These are phyloP conservation scores for Malassezia nana DNA, from an alignment of 1,284 basidiomycete genomes.

Conservation along the genomic window DNA sequence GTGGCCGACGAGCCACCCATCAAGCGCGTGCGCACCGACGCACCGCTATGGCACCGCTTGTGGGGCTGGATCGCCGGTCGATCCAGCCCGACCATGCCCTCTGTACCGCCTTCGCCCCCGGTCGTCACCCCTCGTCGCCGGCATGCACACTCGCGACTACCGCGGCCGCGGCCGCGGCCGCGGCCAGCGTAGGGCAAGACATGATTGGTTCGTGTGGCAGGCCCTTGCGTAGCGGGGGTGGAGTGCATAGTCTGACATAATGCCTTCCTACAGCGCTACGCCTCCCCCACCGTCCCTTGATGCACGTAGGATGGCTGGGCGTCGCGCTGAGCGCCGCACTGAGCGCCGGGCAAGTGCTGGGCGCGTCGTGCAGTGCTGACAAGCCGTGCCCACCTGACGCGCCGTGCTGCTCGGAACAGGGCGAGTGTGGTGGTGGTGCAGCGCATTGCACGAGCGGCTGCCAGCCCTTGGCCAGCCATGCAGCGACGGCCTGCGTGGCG, in stretches of 20 bases:
- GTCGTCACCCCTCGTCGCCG: too few relatives aligned
- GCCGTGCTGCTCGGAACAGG: conserved; percentile 34
- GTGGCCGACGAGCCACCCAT: background rate
- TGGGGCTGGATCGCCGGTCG: background rate
- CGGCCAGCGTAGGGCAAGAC: background rate
- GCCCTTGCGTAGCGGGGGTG: background rate
- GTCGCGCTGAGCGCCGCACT: background rate
- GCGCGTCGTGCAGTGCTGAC: background rate
- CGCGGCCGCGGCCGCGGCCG: background rate
- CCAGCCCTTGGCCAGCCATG: conserved; percentile 28
- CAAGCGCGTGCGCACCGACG: background rate
- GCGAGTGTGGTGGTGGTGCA: conserved; percentile 33
- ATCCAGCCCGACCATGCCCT: too few relatives aligned
- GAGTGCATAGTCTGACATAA: background rate
- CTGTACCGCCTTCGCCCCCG: too few relatives aligned
- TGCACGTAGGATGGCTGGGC: background rate
- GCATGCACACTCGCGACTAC: background rate
- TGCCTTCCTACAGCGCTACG: background rate
- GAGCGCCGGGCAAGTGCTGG: background rate
- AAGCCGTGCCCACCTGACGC: conserved; percentile 20
- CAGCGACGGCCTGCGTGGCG: conserved; percentile 29
- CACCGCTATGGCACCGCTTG: background rate
- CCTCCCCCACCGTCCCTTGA: background rate
- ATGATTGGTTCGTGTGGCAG: too few relatives aligned
- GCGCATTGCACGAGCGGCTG: conserved; percentile 40